phyloP scores from a whole-genome alignment of 2,329 filamentous ascomycete species.

The Aspergillus hortae region DNA sequence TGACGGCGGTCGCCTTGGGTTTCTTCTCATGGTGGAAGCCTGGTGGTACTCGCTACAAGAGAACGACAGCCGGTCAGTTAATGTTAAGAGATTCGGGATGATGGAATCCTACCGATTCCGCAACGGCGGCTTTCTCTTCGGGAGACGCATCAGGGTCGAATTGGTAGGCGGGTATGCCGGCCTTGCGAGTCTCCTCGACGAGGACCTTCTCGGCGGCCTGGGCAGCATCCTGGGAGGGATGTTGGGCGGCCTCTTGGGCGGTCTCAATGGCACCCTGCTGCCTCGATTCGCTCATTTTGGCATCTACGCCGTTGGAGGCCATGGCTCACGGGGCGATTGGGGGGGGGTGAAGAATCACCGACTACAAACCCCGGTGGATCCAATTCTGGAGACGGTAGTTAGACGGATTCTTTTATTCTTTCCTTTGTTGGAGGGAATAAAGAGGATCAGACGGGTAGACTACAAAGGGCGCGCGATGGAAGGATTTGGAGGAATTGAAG shows the following conservation, averaged over 20 bases:
- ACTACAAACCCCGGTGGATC: constrained; percentile 11
- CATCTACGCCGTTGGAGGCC: constrained; percentile 28
- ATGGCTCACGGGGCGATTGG: constrained; percentile 18
- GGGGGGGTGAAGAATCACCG: constrained; percentile 15
- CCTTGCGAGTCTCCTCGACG: constrained; percentile 72
- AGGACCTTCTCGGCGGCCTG: constrained; percentile 71
- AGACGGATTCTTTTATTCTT: constrained; percentile 2
- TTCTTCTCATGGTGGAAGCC: constrained; percentile 55
- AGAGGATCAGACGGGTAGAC: too few relatives aligned
- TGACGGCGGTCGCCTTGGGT: constrained; percentile 50
- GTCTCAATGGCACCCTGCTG: constrained; percentile 76
- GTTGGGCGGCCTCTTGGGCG: constrained; percentile 49
- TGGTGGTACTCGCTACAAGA: constrained; percentile 57
- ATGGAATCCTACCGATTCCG: constrained; percentile 60
- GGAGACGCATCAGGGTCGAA: constrained; percentile 83
- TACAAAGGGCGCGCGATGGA: too few relatives aligned
- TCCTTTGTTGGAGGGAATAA: background rate
- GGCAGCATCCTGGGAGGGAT: constrained; percentile 60
- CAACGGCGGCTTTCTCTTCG: constrained; percentile 79
- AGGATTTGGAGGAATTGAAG: background rate
- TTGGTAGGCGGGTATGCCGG: constrained; percentile 73
- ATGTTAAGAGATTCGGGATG: background rate
- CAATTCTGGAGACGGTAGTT: constrained; percentile 6
- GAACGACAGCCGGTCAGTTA: constrained; percentile 3
- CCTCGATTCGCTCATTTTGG: constrained; percentile 64